These are phyloP conservation scores for Lumnitzera littorea DNA, from an alignment of 345 rosid species.

Conservation along the genomic window DNA sequence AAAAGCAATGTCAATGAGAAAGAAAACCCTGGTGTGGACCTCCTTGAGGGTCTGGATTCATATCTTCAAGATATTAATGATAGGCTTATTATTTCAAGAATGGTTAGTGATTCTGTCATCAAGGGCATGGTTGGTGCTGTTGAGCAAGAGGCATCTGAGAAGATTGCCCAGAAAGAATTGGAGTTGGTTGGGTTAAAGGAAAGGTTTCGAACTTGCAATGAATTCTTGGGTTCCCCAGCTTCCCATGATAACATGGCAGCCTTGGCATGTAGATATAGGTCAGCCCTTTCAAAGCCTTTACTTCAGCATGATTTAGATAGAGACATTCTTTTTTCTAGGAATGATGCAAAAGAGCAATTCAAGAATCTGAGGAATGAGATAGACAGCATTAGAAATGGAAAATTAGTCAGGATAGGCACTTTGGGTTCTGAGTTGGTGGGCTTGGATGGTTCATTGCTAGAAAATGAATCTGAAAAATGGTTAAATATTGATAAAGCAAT, in stretches of 20 bases:
- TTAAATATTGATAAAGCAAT: constrained; percentile 27
- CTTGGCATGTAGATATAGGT: background rate
- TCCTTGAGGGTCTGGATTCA: constrained; percentile 55
- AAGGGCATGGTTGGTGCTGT: constrained; percentile 66
- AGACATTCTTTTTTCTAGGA: constrained; percentile 34
- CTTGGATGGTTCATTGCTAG: constrained; percentile 34
- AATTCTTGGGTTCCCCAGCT: constrained; percentile 5
- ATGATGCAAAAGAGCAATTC: constrained; percentile 38
- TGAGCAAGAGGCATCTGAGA: constrained; percentile 58
- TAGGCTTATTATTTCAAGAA: constrained; percentile 56
- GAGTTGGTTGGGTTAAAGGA: constrained; percentile 52
- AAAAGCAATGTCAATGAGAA: constrained; percentile 25
- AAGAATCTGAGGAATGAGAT: constrained; percentile 51
- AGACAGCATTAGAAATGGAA: constrained; percentile 29
- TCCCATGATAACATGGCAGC: background rate
- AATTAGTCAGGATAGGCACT: constrained; percentile 22
- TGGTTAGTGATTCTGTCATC: constrained; percentile 68
- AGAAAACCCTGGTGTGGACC: constrained; percentile 32
- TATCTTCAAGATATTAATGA: constrained; percentile 53
- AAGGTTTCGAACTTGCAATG: constrained; percentile 20
- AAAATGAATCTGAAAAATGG: constrained; percentile 29
- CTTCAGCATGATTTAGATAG: constrained; percentile 13
- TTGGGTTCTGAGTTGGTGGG: constrained; percentile 33
- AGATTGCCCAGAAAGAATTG: constrained; percentile 52
- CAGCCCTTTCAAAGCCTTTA: constrained; percentile 8